Evolutionary conservation across 2,329 filamentous ascomycete species (phyloP), one percentile per base, ranked within the genome.

Genomic region (Fusarium dlaminii): DNA sequence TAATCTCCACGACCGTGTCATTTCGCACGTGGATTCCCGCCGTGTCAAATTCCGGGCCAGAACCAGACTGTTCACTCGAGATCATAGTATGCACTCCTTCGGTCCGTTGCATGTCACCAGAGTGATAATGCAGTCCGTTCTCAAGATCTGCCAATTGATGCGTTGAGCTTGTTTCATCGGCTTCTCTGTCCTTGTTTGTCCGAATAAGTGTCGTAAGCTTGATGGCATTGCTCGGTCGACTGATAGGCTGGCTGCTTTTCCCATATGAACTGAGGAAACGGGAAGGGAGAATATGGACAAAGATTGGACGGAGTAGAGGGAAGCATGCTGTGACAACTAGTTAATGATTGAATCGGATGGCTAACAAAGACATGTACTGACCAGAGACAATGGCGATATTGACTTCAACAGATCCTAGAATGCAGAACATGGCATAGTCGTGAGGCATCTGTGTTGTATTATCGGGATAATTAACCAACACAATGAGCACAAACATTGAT

Each of bases 301-400:
- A 77, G 20, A 77, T 49, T 1, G 75, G 75, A 14, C 75, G 73
- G 6, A 77, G 56, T 6, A 77, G 52, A 15, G 75, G 73, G 29
- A 76, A 70, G 7, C 75, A 77, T 27, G 73, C 75, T 77, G n/a
- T 6, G 7, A 22, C 1, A 45, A 11, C 12, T 32, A 9, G 27
- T 54, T 6, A 32, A 29, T 43, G 1, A 36, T 29, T 30, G 12
- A 9, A 5, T 20, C 14, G 5, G 3, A 6, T 11, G 8, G 11
- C 1, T 14, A 3, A 15, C 1, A 12, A 7, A 22, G 12, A 7
- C 15, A 5, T 10, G 3, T 17, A 17, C 68, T 71, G 27, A 73
- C 74, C 72, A 6, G 75, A 75, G 10, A 76, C 72, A 24, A 76
- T 72, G 17, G 74, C 72, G 29, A 77, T 70, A 17, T 76, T 75